Evolutionary conservation across 306 rosid species (phyloP), one percentile per base, ranked within the genome.

Genomic region (Cucurbita argyrosperma): DNA sequence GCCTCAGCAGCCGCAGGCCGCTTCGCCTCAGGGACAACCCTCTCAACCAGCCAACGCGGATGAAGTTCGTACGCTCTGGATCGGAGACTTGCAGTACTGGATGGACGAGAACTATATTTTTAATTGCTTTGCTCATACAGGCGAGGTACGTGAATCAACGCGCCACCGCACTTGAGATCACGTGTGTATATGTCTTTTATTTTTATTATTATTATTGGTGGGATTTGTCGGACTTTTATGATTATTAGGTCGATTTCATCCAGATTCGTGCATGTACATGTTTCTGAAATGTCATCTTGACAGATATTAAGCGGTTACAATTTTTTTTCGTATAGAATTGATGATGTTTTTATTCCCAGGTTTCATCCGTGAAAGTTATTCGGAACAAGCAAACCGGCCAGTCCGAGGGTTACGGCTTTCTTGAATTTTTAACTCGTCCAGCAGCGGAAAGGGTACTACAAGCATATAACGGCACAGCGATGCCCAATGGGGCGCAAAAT

Each of bases 41-140:
- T 18, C 55, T 60, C 90, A 80, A 15, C 87, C 94, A 0, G 59
- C 85, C 18, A 84, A 78, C 87, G 83, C 81, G 5, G 82, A 78
- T 7, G 92, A 88, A 85, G 78, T 88, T 76, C 89, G 84, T 38
- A 85, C 92, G 10, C 89, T 88, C 56, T 88, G 92, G 92, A 85
- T 88, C 80, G 92, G 92, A 1, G 89, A 88, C 84, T 74, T 88
- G 80, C 86, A 78, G 49, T 85, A 56, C 63, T 88, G 92, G 92
- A 88, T 88, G 92, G 92, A 88, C 26, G 92, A 88, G 77, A 80
- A 19, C 65, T 88, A 88, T 56, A 12, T 88, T 23, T 53, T 76
- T 59, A 77, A 13, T 77, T 83, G 86, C 74, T 88, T 88, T 18
- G 79, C 82, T 76, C 82, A 76, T 18, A 71, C 84, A 2, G 86